Conservation (phyloP, 805 yeast genomes). For the Ogataea salicorniae region DNA sequence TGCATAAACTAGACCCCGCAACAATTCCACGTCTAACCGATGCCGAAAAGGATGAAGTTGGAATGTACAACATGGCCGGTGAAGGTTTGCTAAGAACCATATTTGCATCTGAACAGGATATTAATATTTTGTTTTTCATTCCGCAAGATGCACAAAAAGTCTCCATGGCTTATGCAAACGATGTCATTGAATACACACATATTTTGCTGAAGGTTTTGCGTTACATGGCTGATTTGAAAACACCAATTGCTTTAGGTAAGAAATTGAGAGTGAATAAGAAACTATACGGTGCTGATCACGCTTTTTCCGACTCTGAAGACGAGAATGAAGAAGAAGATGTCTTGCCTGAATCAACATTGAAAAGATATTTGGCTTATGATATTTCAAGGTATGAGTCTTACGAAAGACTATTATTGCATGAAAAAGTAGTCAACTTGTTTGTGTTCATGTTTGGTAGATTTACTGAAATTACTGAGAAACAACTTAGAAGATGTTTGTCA, state of each 20-base stretch:
- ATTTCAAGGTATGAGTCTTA: slow-evolving; percentile 25
- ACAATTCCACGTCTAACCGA: slow-evolving; percentile 36
- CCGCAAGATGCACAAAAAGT: slow-evolving; percentile 62
- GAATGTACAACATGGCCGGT: slow-evolving; percentile 24
- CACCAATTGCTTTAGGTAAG: slow-evolving; percentile 24
- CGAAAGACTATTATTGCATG: slow-evolving; percentile 46
- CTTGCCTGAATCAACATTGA: slow-evolving; percentile 9
- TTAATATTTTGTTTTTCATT: slow-evolving; percentile 50
- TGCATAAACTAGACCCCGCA: slow-evolving; percentile 31
- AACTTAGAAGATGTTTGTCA: slow-evolving; percentile 57
- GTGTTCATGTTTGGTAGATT: slow-evolving; percentile 56
- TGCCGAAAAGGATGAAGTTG: slow-evolving; percentile 44
- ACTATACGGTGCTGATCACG: slow-evolving; percentile 19
- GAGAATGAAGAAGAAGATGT: slow-evolving; percentile 22
- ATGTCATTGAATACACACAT: slow-evolving; percentile 60
- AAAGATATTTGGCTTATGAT: slow-evolving; percentile 16
- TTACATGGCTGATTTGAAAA: slow-evolving; percentile 50
- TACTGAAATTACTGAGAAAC: slow-evolving; percentile 54
- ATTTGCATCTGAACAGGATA: slow-evolving; percentile 60
- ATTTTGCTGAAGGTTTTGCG: slow-evolving; percentile 65
- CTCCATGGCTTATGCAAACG: slow-evolving; percentile 56
- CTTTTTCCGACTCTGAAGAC: slow-evolving; percentile 23
- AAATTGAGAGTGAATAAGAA: slow-evolving; percentile 6
- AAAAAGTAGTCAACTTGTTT: slow-evolving; percentile 59
- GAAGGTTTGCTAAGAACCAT: slow-evolving; percentile 45